phyloP scores from a whole-genome alignment of 768 basidiomycete genomes.

The Kwoniella sp. region DNA sequence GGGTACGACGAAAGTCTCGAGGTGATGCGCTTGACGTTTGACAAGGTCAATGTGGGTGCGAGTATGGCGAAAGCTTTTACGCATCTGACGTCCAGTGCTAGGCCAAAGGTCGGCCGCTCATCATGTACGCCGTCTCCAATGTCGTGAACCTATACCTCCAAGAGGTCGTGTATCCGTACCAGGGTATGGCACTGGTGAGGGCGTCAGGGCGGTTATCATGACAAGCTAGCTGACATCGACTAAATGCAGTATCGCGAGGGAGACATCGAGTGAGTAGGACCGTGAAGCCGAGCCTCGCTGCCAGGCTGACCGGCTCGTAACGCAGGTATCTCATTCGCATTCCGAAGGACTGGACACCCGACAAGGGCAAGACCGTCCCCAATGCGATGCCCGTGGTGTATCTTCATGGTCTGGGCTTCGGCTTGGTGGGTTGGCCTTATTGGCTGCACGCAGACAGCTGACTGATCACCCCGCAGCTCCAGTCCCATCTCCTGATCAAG shows the following conservation, averaged over 20 bases:
- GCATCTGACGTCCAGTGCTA: neutral
- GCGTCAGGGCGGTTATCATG: neutral
- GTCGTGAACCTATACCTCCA: conserved; percentile 29
- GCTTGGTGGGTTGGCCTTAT: conserved; percentile 51
- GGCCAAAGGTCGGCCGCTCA: conserved; percentile 54
- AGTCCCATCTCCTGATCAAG: conserved; percentile 58
- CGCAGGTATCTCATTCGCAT: conserved; percentile 68
- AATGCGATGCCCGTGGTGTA: conserved; percentile 66
- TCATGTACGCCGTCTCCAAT: conserved; percentile 52
- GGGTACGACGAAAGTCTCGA: conserved; percentile 56
- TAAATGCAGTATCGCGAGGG: conserved; percentile 56
- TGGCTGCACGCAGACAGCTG: neutral
- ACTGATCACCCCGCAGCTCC: conserved; percentile 45
- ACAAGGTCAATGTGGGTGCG: conserved; percentile 63
- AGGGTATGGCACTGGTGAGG: conserved; percentile 58
- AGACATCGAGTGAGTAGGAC: conserved; percentile 71
- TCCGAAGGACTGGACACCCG: conserved; percentile 63
- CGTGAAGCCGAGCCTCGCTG: too few relatives aligned
- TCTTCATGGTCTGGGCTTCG: conserved; percentile 83
- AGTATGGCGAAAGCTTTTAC: neutral
- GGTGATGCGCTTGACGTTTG: conserved; percentile 70
- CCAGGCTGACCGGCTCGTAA: neutral
- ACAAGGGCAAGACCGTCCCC: conserved; percentile 54
- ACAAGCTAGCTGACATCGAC: neutral
- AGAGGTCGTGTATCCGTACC: conserved; percentile 31